phyloP scores from a whole-genome alignment of 2,329 filamentous ascomycete species.

The Fusarium coicis region DNA sequence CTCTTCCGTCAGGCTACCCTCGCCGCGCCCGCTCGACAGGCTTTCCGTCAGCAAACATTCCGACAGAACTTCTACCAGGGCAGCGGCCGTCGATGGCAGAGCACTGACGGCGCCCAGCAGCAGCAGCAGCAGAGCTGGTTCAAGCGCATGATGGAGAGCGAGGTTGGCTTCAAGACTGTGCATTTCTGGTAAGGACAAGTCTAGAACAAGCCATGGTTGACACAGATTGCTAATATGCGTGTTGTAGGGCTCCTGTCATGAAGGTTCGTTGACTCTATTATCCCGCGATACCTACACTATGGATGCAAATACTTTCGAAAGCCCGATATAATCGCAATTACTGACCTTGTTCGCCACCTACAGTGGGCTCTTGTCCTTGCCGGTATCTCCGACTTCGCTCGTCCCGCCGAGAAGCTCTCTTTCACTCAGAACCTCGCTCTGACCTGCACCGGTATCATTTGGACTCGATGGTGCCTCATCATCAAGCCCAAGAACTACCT shows the following conservation, averaged over 20 bases:
- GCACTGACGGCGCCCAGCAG: conserved; percentile 65
- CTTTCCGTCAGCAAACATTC: conserved; percentile 60
- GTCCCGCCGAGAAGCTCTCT: conserved; percentile 92
- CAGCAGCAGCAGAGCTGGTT: conserved; percentile 64
- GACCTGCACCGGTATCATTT: conserved; percentile 92
- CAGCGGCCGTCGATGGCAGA: conserved; percentile 71
- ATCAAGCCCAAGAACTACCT: conserved; percentile 95
- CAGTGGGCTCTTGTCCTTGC: conserved; percentile 94
- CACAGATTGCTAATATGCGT: conserved; percentile 36
- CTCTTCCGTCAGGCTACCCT: conserved; percentile 65
- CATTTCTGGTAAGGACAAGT: conserved; percentile 82
- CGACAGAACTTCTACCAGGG: conserved; percentile 55
- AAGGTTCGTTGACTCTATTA: conserved; percentile 58
- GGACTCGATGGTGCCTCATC: conserved; percentile 98
- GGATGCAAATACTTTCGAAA: not conserved
- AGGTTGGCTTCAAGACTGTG: conserved; percentile 88
- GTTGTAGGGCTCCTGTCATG: conserved; percentile 87
- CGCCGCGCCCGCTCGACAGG: conserved; percentile 64
- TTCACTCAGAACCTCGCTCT: conserved; percentile 92
- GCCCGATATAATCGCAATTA: not conserved
- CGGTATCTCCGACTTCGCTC: conserved; percentile 89
- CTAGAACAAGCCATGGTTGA: not conserved
- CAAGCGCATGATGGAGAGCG: conserved; percentile 85
- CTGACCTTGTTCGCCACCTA: conserved; percentile 19
- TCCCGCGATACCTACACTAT: not conserved